Conservation (phyloP, 2,329 filamentous ascomycete species). For the Pseudonectria buxi region DNA sequence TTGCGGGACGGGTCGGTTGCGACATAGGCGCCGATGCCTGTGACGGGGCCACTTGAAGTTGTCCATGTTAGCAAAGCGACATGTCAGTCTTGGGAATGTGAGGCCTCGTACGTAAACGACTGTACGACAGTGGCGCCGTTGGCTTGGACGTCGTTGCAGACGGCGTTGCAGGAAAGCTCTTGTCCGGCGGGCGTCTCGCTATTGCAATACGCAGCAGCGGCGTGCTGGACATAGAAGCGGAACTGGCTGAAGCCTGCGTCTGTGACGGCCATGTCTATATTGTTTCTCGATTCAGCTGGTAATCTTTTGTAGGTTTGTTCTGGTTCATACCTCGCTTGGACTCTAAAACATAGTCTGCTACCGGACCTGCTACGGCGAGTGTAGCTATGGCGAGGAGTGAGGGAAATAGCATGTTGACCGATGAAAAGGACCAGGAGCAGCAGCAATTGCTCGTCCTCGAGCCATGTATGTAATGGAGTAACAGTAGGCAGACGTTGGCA, state of each 20-base stretch:
- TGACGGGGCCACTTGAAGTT: constrained; percentile 34
- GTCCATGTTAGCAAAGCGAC: no score
- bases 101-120: constrained; percentile 30
- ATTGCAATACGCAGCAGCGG: constrained; percentile 50
- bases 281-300: not conserved
- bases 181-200: constrained; percentile 31
- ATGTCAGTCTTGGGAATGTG: constrained; percentile 10
- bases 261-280: constrained; percentile 17
- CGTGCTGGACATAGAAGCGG: constrained; percentile 44
- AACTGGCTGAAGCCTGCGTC: constrained; percentile 32
- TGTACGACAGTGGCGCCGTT: constrained; percentile 37
- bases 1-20: constrained; percentile 40
- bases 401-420: constrained; percentile 15
- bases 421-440: no score
- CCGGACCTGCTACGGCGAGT: constrained; percentile 20
- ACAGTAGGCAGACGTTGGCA: no score
- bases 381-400: constrained; percentile 20
- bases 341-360: constrained; percentile 10
- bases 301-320: not conserved
- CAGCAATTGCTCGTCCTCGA: no score
- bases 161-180: constrained; percentile 35
- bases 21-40: constrained; percentile 45
- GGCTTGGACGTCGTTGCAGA: constrained; percentile 38
- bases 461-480: no score
- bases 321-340: no score